Evolutionary conservation across 306 rosid genomes (phyloP), one percentile per base, ranked within the genome.

Genomic region (Quercus bicolor): DNA sequence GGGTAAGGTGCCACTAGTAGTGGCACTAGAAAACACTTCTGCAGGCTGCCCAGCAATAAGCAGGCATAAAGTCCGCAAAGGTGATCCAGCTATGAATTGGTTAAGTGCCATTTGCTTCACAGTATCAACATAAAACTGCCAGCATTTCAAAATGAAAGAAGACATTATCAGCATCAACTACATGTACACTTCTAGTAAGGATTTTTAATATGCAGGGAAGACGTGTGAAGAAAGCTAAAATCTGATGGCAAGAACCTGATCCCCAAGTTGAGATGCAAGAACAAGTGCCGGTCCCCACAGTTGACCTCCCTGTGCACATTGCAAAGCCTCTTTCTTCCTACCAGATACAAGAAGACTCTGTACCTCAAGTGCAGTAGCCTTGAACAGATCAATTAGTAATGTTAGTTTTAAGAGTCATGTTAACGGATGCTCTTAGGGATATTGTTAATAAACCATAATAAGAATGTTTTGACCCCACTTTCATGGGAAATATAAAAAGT

Each of bases 201-300:
- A 34, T 34, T 66, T 48, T 34, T 48, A 34, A 31, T 15, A 34
- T n/a, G 72, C n/a, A 48, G 43, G 33, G n/a, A 24, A 34, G 51
- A 34, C 11, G 18, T 45, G 72, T 19, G 72, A 66, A 31, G 37
- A 33, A 66, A 23, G 23, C 72, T 19, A 6, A 64, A 64, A 28
- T 64, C 20, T 3, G 70, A 64, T 16, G 70, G 48, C 54, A 73
- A 87, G 68, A 72, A 92, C 98, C 97, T 92, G 89, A 21, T 92
- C 94, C 26, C 98, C 97, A 79, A 95, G 97, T 83, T 91, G 97
- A 61, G 97, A 89, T 81, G 98, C 91, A 81, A 95, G 92, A 80
- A 92, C 89, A 86, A 95, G 93, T 4, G 98, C 98, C 61, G 97
- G 98, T 68, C 99, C 99, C 99, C 99, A 95, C 88, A 95, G 78